Base-by-base conservation (phyloP, 2,329 filamentous ascomycete species). In the Penicillium sclerotigenum region DNA sequence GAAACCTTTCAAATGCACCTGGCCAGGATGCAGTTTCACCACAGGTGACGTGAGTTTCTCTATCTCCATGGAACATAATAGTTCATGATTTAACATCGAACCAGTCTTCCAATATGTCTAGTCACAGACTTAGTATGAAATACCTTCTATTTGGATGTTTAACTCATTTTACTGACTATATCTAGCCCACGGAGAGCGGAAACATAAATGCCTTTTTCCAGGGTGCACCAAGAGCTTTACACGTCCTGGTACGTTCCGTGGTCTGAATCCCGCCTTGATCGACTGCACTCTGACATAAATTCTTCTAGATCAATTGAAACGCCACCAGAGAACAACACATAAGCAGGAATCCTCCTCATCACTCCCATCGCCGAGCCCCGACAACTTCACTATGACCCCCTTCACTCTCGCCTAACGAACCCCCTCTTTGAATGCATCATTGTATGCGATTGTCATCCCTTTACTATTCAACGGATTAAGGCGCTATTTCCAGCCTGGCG, bases 101-200 rank as follows among this genome's bases (percentile, higher is more conserved):
- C 16, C 43, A 76, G 74, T 77, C 74, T 22, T 77, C 74, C 7
- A 77, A 77, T 55, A 77, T 77, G 75, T 77, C 75, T 1, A 77
- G 75, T 33, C 75, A 77, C 53, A 70, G 74, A 60, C 63, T 77
- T 28, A 77, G 72, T 75, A 73, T 54, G 71, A 63, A 55, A 20
- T 26, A 5, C 10, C 10, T 13, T 24, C 5, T 9, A 16, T 20
- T 37, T 11, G 1, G n/a, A 16, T 2, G 4, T n/a, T 34, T 24
- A n/a, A 10, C 18, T 13, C 13, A 16, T 36, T 33, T 47, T 46
- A 47, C 64, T 68, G 47, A 68, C 34, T 6, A 5, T 13, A 1
- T 18, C 10, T 47, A 71, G 72, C 75, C 2, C 75, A 77, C 55
- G 74, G 73, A 28, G 74, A 75, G 59, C 71, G 75, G 37, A 71